Conservation (phyloP, 2,329 filamentous ascomycete species). For the Chrysosporium keratinophilum region DNA sequence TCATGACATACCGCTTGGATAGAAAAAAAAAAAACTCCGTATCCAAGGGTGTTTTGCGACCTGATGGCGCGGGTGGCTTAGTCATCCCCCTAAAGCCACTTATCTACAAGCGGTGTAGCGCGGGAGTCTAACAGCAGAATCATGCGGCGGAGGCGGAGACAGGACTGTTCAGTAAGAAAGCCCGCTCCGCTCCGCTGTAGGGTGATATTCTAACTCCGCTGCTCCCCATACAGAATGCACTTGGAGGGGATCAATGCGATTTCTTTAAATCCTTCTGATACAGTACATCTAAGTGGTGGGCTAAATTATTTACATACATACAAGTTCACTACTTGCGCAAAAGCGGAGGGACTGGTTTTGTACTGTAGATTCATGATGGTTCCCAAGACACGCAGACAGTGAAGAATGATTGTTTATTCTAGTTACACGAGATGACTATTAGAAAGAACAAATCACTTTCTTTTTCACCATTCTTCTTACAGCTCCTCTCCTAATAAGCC, state of each 20-base stretch:
- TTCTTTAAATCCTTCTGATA: too few species aligned
- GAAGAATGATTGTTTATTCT: too few species aligned
- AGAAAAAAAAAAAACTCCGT: not conserved
- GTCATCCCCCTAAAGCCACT: not conserved
- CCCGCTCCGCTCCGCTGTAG: slow-evolving; percentile 3
- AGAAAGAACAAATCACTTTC: too few species aligned
- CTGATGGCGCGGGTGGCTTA: not conserved
- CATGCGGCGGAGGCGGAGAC: not conserved
- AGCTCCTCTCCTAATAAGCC: too few species aligned
- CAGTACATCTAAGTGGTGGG: too few species aligned
- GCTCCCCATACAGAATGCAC: too few species aligned
- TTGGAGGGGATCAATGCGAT: too few species aligned
- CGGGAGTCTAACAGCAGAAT: not conserved
- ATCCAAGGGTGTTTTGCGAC: not conserved
- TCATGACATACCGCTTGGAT: not conserved
- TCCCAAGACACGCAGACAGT: too few species aligned
- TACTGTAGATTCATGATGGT: not conserved
- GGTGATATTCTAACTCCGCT: not conserved
- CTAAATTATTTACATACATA: too few species aligned
- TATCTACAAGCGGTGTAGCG: not conserved
- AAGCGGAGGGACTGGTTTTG: not conserved
- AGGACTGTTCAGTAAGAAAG: not conserved
- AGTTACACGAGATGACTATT: too few species aligned
- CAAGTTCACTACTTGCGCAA: too few species aligned
- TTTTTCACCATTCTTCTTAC: too few species aligned